Evolutionary conservation across 805 yeast genomes (phyloP).

Genomic region (Zygoascus flipseniorum): DNA sequence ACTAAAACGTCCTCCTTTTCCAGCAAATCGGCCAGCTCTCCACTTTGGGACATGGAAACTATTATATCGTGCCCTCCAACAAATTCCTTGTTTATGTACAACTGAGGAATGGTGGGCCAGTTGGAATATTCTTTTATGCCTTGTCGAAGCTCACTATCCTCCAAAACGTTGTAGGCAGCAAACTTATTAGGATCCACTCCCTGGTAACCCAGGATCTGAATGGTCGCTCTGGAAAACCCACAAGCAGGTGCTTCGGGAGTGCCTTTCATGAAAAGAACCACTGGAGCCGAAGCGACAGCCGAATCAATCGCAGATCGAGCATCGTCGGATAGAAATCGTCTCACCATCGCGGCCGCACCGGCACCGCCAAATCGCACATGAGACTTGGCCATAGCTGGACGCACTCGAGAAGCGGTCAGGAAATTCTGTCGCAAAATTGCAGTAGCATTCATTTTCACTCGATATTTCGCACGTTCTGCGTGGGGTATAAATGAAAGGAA

Average conservation of each 20-base stretch:
- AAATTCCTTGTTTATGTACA: conserved; percentile 80
- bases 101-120: conserved; percentile 99
- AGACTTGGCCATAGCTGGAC: background rate
- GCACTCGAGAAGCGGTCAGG: background rate
- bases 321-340: conserved; percentile 61
- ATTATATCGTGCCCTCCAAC: conserved; percentile 97
- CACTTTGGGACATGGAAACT: conserved; percentile 74
- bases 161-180: conserved; percentile 94
- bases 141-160: conserved; percentile 86
- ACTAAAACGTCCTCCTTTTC: conserved; percentile 73
- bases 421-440: background rate
- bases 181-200: conserved; percentile 95
- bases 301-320: conserved; percentile 75
- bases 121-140: conserved; percentile 92
- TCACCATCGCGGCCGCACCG: background rate
- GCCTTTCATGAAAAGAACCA: conserved; percentile 96
- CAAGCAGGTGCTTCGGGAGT: conserved; percentile 97
- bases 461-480: too few species aligned
- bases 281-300: conserved; percentile 85
- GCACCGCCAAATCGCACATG: background rate
- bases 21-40: conserved; percentile 81
- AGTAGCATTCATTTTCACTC: background rate
- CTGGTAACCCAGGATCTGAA: conserved; percentile 86
- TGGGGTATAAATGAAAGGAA: background rate
- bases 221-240: conserved; percentile 94